Percentiles rank a stretch among this genome's conserved stretches.
phyloP scores from a whole-genome alignment of 2,329 filamentous ascomycete species.

The Clarireedia hainanense region DNA sequence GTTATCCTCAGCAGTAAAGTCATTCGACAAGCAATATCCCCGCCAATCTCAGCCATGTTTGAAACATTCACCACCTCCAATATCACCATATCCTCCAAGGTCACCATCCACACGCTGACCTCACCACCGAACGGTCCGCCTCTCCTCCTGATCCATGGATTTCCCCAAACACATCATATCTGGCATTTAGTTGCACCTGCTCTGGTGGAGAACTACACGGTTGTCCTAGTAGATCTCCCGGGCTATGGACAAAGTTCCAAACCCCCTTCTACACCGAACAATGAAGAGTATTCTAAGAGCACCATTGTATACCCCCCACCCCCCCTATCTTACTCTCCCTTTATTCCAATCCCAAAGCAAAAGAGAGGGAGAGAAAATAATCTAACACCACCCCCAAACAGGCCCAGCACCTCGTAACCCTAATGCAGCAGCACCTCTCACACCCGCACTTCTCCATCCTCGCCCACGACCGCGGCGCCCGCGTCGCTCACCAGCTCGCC shows the following conservation, averaged over 20 bases:
- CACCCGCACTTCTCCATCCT: constrained; percentile 39
- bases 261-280: constrained; percentile 22
- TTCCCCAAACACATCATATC: constrained; percentile 44
- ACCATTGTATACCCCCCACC: constrained; percentile 35
- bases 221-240: constrained; percentile 42
- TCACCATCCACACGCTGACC: background rate
- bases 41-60: background rate
- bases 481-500: constrained; percentile 46
- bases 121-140: constrained; percentile 27
- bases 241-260: constrained; percentile 46
- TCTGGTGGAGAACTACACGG: constrained; percentile 34
- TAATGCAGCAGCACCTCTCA: constrained; percentile 38
- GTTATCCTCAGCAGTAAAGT: too few relatives aligned
- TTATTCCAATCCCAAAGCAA: background rate
- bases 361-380: too few relatives aligned
- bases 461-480: constrained; percentile 49
- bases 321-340: background rate
- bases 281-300: constrained; percentile 37
- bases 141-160: constrained; percentile 43
- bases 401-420: constrained; percentile 33
- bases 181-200: constrained; percentile 40
- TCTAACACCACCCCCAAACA: background rate
- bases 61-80: background rate
- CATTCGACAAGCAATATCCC: too few relatives aligned
- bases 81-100: background rate